Evolutionary conservation across 768 basidiomycete genomes (phyloP), one percentile per base, ranked within the genome.

Genomic region (Trametes elegans): DNA sequence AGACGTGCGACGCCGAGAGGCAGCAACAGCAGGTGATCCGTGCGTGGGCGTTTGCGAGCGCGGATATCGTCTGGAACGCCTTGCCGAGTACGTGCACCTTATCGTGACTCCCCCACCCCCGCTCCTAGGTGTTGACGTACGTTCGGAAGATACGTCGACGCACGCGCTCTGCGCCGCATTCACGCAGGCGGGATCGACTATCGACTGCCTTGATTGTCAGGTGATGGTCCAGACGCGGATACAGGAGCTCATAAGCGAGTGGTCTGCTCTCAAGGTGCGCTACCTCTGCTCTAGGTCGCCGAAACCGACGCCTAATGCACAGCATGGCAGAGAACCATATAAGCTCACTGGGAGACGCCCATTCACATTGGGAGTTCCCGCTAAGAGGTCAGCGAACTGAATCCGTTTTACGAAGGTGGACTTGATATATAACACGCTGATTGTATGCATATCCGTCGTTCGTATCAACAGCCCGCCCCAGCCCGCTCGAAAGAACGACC

Each of bases 241-340:
- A 32, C 81, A 81, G 65, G 76, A 76, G 35, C 74, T 88, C 39
- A 71, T 86, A 26, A 66, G 81, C 27, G 84, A 88, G 61, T 90
- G 88, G 88, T 85, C 88, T 10, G 73, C 80, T 19, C 84, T 90
- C 44, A 89, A 87, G 75, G 87, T 86, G 42, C 24, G 48, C 36
- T n/a, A 10, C 34, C n/a, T n/a, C n/a, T n/a, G n/a, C n/a, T n/a
- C n/a, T n/a, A n/a, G n/a, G n/a, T n/a, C n/a, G n/a, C n/a, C n/a
- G n/a, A n/a, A n/a, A n/a, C n/a, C n/a, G n/a, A n/a, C n/a, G n/a
- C n/a, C n/a, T n/a, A n/a, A n/a, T n/a, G n/a, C n/a, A n/a, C n/a
- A n/a, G n/a, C n/a, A n/a, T n/a, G n/a, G n/a, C n/a, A n/a, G n/a
- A n/a, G n/a, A n/a, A n/a, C n/a, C n/a, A n/a, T n/a, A n/a, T n/a